Base-by-base conservation (phyloP, 2,329 filamentous ascomycete species). In the Trichoderma citrinoviride region DNA sequence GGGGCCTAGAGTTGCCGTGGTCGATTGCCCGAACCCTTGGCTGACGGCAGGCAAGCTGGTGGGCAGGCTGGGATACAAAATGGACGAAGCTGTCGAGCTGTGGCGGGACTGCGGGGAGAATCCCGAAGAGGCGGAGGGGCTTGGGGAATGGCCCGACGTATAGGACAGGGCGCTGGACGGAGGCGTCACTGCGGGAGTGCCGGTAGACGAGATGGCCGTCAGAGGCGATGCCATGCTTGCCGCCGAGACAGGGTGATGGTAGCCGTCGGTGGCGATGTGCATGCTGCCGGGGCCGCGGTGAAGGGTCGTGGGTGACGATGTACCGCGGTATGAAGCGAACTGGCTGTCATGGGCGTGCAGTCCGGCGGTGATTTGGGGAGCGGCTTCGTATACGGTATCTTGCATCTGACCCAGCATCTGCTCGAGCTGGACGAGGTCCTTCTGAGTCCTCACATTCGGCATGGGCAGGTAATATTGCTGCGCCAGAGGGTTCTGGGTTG, bases 321-420 rank as follows among this genome's bases (percentile, higher is more conserved):
- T 85, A 72, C 84, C 80, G 68, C 87, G 85, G 77, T 85, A 82
- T 69, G 83, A 83, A 67, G 83, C 82, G 62, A 85, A 80, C 41
- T 82, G 74, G 72, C 90, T 88, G 74, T 92, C 88, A 54, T 89
- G 85, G 68, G 93, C 87, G 71, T 91, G 90, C 65, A 96, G 86
- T 65, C 91, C 90, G 49, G 90, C 89, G 2, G 92, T 91, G 37
- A 92, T 89, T 57, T 93, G 89, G 71, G 88, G 91, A 63, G 93
- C 89, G 76, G 90, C 96, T 79, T 98, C 95, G 75, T 98, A 98
- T 55, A 98, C 92, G 52, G 94, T 97, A 69, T 90, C 89, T 79
- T 97, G 93, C 83, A 98, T 94, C 79, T 97, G 92, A 79, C 97
- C 93, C 63, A 99, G 86, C 76, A 98, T 91, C 74, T 93, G 90